Base-by-base conservation (phyloP, 129 eudicot species). In the Tagetes erecta region DNA sequence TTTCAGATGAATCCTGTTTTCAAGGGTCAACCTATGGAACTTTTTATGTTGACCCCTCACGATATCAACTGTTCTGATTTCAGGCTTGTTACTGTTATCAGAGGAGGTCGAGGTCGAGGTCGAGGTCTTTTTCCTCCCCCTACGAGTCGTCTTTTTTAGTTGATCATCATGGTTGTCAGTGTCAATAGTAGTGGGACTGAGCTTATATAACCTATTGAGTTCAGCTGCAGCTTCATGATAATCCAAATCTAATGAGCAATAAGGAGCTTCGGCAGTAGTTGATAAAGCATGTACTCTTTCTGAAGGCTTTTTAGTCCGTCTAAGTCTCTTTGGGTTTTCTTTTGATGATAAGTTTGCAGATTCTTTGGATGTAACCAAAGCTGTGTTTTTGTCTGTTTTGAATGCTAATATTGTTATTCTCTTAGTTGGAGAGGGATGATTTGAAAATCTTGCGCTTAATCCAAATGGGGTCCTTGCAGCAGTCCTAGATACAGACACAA, bases 401-500 rank as follows among this genome's bases (percentile, higher is more conserved):
- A 95, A 91, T 33, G 87, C 86, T 68, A 82, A 39, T 50, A 87
- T 76, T 2, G 84, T 46, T 20, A 85, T 66, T 73, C 88, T 87
- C 67, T 80, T 91, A 7, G 68, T 47, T 11, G 86, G 73, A 76
- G 85, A 75, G 52, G 57, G 68, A 60, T 58, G 82, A 60, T 79
- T 6, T 13, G 89, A 81, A 51, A 80, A 76, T 82, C 76, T 84
- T 64, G 89, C 51, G 68, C 75, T 84, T 70, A 89, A 81, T 85
- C 96, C 97, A 60, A 88, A 50, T 9, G 96, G 87, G 27, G 84
- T 82, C 58, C 88, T 78, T 39, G 96, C 84, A 76, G 93, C 96
- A 50, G 97, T 86, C 78, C 96, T 94, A 67, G 99, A 88, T 67
- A 85, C 88, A 71, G 97, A 83, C 83, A 88, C 93, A 83, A 94